These are phyloP conservation scores for Globisporangium spinosum DNA, from an alignment of 352 stramenopile genomes.

Conservation along the genomic window DNA sequence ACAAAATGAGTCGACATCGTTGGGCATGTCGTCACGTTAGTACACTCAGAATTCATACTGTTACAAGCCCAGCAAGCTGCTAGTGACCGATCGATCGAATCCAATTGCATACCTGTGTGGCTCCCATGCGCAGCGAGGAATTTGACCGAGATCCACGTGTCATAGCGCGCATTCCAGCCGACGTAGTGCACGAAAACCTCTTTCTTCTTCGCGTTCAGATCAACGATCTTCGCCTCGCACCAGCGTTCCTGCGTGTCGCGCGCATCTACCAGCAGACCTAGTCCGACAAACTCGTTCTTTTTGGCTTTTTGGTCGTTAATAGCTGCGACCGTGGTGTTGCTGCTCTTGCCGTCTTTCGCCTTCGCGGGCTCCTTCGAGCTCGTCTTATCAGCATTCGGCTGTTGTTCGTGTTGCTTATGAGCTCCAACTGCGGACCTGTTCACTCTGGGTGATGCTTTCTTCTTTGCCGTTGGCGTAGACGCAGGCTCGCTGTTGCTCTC, in stretches of 20 bases:
- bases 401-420: neutral
- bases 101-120: slow-evolving; percentile 26
- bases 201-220: slow-evolving; percentile 32
- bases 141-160: slow-evolving; percentile 51
- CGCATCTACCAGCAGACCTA: slow-evolving; percentile 57
- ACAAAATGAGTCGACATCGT: neutral
- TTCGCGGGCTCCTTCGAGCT: neutral
- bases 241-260: slow-evolving; percentile 50
- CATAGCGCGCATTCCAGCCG: slow-evolving; percentile 71
- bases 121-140: slow-evolving; percentile 50
- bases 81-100: neutral
- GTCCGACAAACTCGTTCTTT: slow-evolving; percentile 20
- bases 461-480: slow-evolving; percentile 26
- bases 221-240: slow-evolving; percentile 57
- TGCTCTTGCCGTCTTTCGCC: neutral
- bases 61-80: neutral
- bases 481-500: slow-evolving; percentile 6
- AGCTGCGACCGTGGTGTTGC: neutral
- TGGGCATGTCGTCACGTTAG: neutral
- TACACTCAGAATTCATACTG: too few relatives aligned
- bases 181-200: slow-evolving; percentile 69
- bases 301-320: neutral
- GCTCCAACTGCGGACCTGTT: neutral
- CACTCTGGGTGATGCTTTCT: slow-evolving; percentile 15
- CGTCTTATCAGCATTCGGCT: neutral